These are phyloP conservation scores for Clonostachys chloroleuca DNA, from an alignment of 2,329 filamentous ascomycete species.

Conservation along the genomic window DNA sequence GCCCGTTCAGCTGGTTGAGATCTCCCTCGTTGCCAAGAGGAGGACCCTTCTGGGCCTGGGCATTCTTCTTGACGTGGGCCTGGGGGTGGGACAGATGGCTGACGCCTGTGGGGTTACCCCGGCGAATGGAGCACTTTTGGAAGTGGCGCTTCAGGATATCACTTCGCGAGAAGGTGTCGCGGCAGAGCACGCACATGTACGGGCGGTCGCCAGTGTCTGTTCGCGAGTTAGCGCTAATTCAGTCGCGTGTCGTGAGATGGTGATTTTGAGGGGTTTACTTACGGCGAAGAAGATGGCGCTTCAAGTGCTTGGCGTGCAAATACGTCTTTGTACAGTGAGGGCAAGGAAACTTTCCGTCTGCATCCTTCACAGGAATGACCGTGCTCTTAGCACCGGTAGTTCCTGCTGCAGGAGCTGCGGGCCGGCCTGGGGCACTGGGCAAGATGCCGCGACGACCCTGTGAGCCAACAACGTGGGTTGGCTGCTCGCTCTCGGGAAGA, in stretches of 20 bases:
- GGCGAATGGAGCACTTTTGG: slow-evolving; percentile 95
- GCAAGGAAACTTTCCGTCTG: slow-evolving; percentile 96
- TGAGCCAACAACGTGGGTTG: slow-evolving; percentile 90
- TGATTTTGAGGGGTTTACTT: slow-evolving; percentile 41
- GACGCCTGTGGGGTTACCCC: slow-evolving; percentile 91
- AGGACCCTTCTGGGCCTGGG: slow-evolving; percentile 51
- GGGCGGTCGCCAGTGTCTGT: slow-evolving; percentile 94
- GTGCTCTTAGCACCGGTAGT: slow-evolving; percentile 70
- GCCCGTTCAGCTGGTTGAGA: slow-evolving; percentile 56
- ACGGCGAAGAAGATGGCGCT: slow-evolving; percentile 94
- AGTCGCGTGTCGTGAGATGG: neutral
- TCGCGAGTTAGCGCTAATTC: neutral
- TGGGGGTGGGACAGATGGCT: slow-evolving; percentile 93
- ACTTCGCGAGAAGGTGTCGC: slow-evolving; percentile 95
- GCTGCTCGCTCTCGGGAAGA: slow-evolving; percentile 53
- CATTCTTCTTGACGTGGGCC: slow-evolving; percentile 79
- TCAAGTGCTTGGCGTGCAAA: slow-evolving; percentile 93
- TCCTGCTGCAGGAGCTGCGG: slow-evolving; percentile 69
- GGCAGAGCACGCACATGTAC: slow-evolving; percentile 97
- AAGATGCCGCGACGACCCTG: slow-evolving; percentile 89
- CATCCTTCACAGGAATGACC: slow-evolving; percentile 88
- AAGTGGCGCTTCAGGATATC: slow-evolving; percentile 99
- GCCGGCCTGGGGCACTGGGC: slow-evolving; percentile 83
- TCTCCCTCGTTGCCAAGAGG: slow-evolving; percentile 48
- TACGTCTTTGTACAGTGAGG: slow-evolving; percentile 98